These are phyloP conservation scores for Luvunga scandens DNA, from an alignment of 345 rosid genomes.

Conservation along the genomic window DNA sequence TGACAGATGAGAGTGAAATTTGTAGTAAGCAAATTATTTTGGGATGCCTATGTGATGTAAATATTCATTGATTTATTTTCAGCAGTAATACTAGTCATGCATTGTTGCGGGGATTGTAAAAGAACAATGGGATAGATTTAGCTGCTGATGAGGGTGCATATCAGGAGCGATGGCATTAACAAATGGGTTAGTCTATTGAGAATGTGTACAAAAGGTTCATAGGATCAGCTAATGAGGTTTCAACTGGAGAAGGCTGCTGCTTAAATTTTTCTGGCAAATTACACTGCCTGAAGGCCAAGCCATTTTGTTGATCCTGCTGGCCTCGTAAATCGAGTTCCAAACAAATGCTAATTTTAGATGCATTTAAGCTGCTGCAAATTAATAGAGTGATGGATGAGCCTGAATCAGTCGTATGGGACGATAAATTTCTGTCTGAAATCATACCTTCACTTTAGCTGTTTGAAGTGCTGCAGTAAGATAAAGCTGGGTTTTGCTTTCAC, in stretches of 20 bases:
- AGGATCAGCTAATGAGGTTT: not conserved
- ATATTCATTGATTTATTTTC: not conserved
- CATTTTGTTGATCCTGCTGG: not conserved
- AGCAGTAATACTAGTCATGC: not conserved
- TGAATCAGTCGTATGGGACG: not conserved
- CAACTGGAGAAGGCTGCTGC: not conserved
- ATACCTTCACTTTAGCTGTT: not conserved
- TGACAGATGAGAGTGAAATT: not conserved
- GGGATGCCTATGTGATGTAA: not conserved
- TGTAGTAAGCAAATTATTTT: not conserved
- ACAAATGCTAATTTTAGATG: not conserved
- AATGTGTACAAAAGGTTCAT: not conserved
- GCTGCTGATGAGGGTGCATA: not conserved
- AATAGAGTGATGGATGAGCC: not conserved
- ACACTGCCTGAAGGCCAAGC: not conserved
- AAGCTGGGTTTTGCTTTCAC: too few species aligned
- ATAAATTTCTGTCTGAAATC: not conserved
- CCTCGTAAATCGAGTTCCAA: not conserved
- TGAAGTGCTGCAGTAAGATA: not conserved
- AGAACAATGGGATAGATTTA: not conserved
- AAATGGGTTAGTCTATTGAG: not conserved
- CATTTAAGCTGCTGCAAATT: not conserved
- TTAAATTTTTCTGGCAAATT: not conserved
- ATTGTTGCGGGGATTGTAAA: not conserved
- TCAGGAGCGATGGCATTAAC: not conserved